These are phyloP conservation scores for Liriodendron chinense DNA, from an alignment of 164 flowering plant species.

Conservation along the genomic window DNA sequence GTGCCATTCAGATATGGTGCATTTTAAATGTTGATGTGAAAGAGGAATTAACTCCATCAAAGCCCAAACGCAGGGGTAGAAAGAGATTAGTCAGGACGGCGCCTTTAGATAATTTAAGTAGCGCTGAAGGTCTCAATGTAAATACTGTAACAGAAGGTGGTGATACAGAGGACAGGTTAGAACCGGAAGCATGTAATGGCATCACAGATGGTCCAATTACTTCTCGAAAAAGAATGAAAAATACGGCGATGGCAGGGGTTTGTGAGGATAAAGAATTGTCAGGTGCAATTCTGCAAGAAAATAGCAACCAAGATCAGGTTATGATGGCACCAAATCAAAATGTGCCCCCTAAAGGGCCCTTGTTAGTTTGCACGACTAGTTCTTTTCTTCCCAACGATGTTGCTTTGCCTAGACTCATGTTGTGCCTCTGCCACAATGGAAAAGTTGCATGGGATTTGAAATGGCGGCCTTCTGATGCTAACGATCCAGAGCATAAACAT, in stretches of 20 bases:
- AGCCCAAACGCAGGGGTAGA: slow-evolving; percentile 66
- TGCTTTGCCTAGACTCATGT: slow-evolving; percentile 60
- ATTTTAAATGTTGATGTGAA: slow-evolving; percentile 36
- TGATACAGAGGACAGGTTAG: slow-evolving; percentile 8
- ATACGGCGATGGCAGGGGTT: slow-evolving; percentile 7
- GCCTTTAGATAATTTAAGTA: slow-evolving; percentile 7
- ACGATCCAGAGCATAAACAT: slow-evolving; percentile 35
- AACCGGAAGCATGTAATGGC: slow-evolving; percentile 10
- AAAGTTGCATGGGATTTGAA: slow-evolving; percentile 97
- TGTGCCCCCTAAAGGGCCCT: slow-evolving; percentile 4
- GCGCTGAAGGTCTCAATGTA: not conserved
- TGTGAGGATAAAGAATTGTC: slow-evolving; percentile 13
- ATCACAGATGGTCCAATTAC: slow-evolving; percentile 8
- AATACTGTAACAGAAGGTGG: not conserved
- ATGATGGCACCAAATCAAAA: slow-evolving; percentile 5
- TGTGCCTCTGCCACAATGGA: slow-evolving; percentile 93
- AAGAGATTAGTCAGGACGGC: slow-evolving; percentile 30
- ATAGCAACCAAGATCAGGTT: slow-evolving; percentile 14
- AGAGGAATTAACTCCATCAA: slow-evolving; percentile 30
- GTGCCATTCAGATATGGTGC: slow-evolving; percentile 91
- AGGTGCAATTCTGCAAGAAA: slow-evolving; percentile 7
- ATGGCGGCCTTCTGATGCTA: slow-evolving; percentile 58
- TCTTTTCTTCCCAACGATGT: slow-evolving; percentile 38
- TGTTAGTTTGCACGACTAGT: slow-evolving; percentile 12
- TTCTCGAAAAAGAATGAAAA: slow-evolving; percentile 19